These are phyloP conservation scores for Hyaloscypha finlandica DNA, from an alignment of 495 filamentous ascomycete species.

Conservation along the genomic window DNA sequence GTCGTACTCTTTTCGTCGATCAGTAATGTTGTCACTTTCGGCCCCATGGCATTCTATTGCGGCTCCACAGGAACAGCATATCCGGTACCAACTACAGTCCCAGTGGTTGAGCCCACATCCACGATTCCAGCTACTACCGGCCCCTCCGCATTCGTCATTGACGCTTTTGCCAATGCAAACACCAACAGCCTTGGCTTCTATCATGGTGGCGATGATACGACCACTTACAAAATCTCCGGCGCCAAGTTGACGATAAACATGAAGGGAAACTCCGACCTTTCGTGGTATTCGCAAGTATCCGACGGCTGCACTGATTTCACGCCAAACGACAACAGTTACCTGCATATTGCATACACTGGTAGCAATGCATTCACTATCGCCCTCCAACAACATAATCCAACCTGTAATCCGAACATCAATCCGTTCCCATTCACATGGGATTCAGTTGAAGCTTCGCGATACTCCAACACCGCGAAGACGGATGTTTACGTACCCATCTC, in stretches of 20 bases:
- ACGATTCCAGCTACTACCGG: conserved; percentile 53
- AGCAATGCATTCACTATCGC: conserved; percentile 68
- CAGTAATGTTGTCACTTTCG: conserved; percentile 50
- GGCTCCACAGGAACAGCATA: conserved; percentile 53
- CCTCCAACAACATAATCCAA: conserved; percentile 70
- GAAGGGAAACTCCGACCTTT: conserved; percentile 63
- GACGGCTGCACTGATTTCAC: conserved; percentile 61
- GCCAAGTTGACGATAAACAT: conserved; percentile 60
- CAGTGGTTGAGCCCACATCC: conserved; percentile 40
- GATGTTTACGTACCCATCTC: conserved; percentile 76
- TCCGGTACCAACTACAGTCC: conserved; percentile 42
- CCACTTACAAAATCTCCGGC: conserved; percentile 51
- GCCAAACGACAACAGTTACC: conserved; percentile 56
- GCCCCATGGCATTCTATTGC: conserved; percentile 63
- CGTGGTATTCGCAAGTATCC: conserved; percentile 68
- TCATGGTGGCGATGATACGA: conserved; percentile 68
- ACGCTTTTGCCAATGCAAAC: conserved; percentile 57
- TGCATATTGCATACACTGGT: conserved; percentile 73
- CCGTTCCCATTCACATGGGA: conserved; percentile 78
- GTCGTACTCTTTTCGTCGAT: conserved; percentile 51
- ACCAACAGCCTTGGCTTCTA: conserved; percentile 68
- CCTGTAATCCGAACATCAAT: conserved; percentile 57
- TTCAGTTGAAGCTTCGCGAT: conserved; percentile 68
- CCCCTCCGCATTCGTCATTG: conserved; percentile 62
- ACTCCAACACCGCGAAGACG: conserved; percentile 47